Evolutionary conservation across 805 yeast genomes (phyloP), one percentile per base, ranked within the genome.

Genomic region (Brettanomyces anomalus): DNA sequence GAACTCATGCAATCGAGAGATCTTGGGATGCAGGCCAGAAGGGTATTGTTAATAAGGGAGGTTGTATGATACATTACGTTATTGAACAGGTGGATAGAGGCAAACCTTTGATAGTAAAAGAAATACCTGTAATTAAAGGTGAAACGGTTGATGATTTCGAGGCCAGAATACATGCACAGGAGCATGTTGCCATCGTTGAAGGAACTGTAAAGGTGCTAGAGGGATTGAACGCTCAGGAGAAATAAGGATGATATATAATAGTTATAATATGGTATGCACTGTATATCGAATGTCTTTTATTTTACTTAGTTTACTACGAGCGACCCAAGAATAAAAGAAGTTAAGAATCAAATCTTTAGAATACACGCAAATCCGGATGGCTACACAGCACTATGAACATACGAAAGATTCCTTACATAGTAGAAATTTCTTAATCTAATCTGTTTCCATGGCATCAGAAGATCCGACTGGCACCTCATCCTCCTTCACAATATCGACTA

Each of bases 21-120:
- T 95, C 97, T 1, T 93, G 94, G 90, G 70, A 87, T 54, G 95
- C 94, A 11, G 96, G 96, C 33, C 96, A 89, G 57, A 77, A 77
- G 21, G 96, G 96, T 7, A 73, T 77, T 50, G 76, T 80, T 41
- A 52, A 71, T 7, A 76, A 74, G 49, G 96, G 94, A 14, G 98
- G 98, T 2, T 85, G 93, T 42, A 93, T 93, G 98, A 85, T 93
- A 37, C 98, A 93, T 67, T 77, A 83, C 56, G 97, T 93, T n/a
- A 89, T 93, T 52, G 85, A 88, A 39, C 95, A 85, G 54, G 98
- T 93, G 5, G 98, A 93, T 62, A 79, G 81, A 52, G 98, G 98
- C 19, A 83, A 81, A 52, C 97, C 98, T 2, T 62, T 93, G 35
- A 65, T 93, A 14, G 89, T 93, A 11, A 83, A 79, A 56, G 87